phyloP scores from a whole-genome alignment of 192 early-diverging fungal species.

The Piromyces sp. region DNA sequence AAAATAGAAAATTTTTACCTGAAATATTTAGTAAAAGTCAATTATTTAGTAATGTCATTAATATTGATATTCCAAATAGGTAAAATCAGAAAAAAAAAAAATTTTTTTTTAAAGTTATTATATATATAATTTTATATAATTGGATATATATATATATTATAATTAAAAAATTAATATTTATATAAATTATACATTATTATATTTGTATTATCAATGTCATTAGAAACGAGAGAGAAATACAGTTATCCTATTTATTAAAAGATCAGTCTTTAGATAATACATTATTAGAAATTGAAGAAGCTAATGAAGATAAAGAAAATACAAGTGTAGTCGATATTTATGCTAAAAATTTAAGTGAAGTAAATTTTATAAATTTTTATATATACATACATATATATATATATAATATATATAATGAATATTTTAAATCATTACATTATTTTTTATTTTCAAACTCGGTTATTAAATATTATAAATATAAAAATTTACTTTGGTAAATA shows the following conservation, averaged over 20 bases:
- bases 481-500: slow-evolving; percentile 1
- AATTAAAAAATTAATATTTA: too few relatives aligned
- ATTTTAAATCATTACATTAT: too few relatives aligned
- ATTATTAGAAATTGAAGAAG: not conserved
- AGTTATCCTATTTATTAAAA: slow-evolving; percentile 6
- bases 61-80: slow-evolving; percentile 18
- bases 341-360: slow-evolving; percentile 2
- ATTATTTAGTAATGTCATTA: slow-evolving; percentile 16
- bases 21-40: slow-evolving; percentile 9
- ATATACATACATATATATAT: too few relatives aligned
- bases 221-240: not conserved
- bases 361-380: not conserved
- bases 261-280: not conserved
- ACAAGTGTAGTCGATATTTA: not conserved
- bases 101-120: too few relatives aligned
- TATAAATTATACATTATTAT: too few relatives aligned
- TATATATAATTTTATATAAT: too few relatives aligned
- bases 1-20: slow-evolving; percentile 14
- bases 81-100: too few relatives aligned
- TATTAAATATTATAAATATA: too few relatives aligned
- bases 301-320: not conserved
- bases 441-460: too few relatives aligned
- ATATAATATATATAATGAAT: too few relatives aligned
- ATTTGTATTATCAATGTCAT: too few relatives aligned
- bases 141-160: too few relatives aligned